Evolutionary conservation across 305 asterid genomes (phyloP), one percentile per base, ranked within the genome.

Genomic region (Solanum hybrid): DNA sequence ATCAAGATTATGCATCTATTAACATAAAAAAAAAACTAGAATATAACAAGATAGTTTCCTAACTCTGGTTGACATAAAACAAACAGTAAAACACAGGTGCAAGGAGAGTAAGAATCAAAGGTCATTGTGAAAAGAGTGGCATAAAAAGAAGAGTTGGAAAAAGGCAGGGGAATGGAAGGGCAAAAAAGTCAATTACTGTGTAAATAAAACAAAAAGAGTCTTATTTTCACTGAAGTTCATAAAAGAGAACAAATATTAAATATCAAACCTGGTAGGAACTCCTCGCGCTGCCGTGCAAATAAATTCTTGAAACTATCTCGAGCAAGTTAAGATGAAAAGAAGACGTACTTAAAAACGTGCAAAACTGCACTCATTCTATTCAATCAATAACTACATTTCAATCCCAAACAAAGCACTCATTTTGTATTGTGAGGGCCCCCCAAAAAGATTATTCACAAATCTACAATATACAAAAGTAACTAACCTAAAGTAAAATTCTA

Each of bases 401-500:
- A 84, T 29, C 73, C 71, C 75, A 29, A 84, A 84, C 87, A 82
- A 82, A 85, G 87, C 92, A 86, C 86, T 51, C 86, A 56, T 26
- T 32, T 75, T 87, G 81, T 90, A 90, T 87, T 22, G 88, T 88
- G 91, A 86, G 27, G 8, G 32, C 6, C 75, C 5, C 13, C 69
- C 1, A 51, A 29, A 45, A 29, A 10, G 89, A 92, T 69, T 89
- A 89, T 92, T 91, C 90, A 88, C 82, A 78, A 82, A 91, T 90
- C 86, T 75, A 87, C 78, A 89, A 92, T 94, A 93, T 94, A 93
- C 95, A 94, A 91, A 88, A 90, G 94, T 69, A 87, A 91, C 91
- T 66, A n/a, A 85, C 84, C 90, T 82, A 42, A 82, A 93, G 78
- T 94, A 92, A 92, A 85, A 91, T 90, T 88, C 91, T 86, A 90